A percentile compares a stretch with the other conserved stretches of the same genome.
Evolutionary conservation across 345 rosid species (phyloP).

Genomic region (Cardamine occulta): DNA sequence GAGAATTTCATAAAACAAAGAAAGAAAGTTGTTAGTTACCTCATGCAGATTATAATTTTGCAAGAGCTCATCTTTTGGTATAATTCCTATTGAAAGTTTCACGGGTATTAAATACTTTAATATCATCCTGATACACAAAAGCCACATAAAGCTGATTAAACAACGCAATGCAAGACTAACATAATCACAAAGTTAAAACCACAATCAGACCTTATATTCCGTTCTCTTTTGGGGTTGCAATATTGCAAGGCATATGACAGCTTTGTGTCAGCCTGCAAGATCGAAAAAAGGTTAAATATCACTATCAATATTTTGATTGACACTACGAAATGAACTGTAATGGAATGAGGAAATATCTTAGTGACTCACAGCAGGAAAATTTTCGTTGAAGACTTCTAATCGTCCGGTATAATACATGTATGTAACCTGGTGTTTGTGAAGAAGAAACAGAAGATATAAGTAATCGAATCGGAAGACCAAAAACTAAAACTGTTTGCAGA

Average conservation of each 20-base stretch:
- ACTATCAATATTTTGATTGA: not conserved
- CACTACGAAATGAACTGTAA: not conserved
- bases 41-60: slow-evolving; percentile 71
- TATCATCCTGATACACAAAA: slow-evolving; percentile 71
- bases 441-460: slow-evolving; percentile 4
- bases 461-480: not conserved
- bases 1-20: slow-evolving; percentile 9
- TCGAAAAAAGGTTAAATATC: slow-evolving; percentile 24
- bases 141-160: slow-evolving; percentile 19
- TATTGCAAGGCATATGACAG: slow-evolving; percentile 82
- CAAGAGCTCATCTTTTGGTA: slow-evolving; percentile 70
- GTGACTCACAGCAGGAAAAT: slow-evolving; percentile 83
- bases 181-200: slow-evolving; percentile 8
- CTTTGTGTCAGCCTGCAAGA: slow-evolving; percentile 87
- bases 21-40: slow-evolving; percentile 56
- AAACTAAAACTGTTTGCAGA: slow-evolving; percentile 10
- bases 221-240: slow-evolving; percentile 70
- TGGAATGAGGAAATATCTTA: not conserved
- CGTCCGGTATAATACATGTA: slow-evolving; percentile 99
- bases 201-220: slow-evolving; percentile 75
- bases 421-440: slow-evolving; percentile 62
- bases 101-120: slow-evolving; percentile 93
- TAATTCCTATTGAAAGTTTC: slow-evolving; percentile 84
- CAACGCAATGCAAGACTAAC: slow-evolving; percentile 2
- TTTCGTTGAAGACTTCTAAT: slow-evolving; percentile 97